These are phyloP conservation scores for Auriculariales sp. DNA, from an alignment of 768 basidiomycete species.

Conservation along the genomic window DNA sequence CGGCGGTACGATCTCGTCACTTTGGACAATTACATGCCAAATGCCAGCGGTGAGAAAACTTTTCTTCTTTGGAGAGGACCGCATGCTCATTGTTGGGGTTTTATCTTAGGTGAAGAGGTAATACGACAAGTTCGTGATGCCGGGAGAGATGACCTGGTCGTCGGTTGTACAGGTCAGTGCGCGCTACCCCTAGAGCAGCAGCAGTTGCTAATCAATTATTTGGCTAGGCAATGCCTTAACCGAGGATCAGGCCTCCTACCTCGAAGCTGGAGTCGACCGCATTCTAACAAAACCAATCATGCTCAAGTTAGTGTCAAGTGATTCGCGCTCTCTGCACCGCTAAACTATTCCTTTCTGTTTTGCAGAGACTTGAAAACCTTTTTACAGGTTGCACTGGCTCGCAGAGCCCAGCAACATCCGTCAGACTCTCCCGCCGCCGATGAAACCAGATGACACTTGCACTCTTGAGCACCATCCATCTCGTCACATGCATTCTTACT, in stretches of 20 bases:
- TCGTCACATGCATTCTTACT: no score
- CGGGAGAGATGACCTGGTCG: conserved; percentile 21
- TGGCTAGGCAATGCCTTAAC: conserved; percentile 15
- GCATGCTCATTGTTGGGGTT: conserved; percentile 3
- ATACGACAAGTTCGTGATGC: conserved; percentile 17
- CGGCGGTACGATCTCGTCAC: conserved; percentile 20
- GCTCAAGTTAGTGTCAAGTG: not conserved
- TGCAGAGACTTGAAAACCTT: not conserved
- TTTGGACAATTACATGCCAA: conserved; percentile 24
- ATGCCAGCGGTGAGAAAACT: not conserved
- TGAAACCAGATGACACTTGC: no score
- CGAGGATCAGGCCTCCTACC: conserved; percentile 19
- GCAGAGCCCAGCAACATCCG: no score
- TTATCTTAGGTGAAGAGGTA: conserved; percentile 20
- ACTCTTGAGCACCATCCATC: no score
- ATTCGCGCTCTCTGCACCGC: not conserved
- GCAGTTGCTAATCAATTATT: conserved; percentile 7
- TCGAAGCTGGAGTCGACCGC: conserved; percentile 13
- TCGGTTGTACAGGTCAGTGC: conserved; percentile 11
- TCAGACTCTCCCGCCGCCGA: no score
- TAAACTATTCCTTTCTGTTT: not conserved
- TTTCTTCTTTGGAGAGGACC: not conserved
- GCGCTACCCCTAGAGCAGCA: conserved; percentile 2
- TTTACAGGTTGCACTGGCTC: no score
- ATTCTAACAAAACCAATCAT: conserved; percentile 15